Evolutionary conservation across 2,329 filamentous ascomycete genomes (phyloP).

Genomic region (Fusarium heterosporum): DNA sequence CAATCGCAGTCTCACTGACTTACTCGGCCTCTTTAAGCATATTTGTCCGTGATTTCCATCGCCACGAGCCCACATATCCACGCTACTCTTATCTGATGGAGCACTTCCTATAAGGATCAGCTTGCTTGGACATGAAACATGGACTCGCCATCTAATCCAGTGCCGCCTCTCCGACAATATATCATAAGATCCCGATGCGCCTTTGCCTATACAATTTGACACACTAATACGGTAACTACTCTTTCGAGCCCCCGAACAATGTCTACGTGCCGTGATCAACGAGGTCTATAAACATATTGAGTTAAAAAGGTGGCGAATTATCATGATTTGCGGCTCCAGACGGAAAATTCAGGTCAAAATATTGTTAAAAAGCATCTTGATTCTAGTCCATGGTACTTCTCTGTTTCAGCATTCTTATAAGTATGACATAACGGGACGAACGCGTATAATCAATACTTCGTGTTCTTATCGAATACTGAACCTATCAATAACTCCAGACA

Average conservation of each 20-base stretch:
- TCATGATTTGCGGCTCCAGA: too few species aligned
- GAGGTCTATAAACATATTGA: too few species aligned
- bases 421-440: neutral
- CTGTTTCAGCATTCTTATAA: neutral
- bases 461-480: constrained; percentile 12
- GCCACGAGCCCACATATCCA: neutral
- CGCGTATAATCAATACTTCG: constrained; percentile 4
- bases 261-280: too few species aligned
- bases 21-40: neutral
- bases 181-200: too few species aligned
- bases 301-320: too few species aligned
- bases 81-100: neutral
- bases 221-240: too few species aligned
- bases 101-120: neutral
- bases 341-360: too few species aligned
- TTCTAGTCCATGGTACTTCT: too few species aligned
- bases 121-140: neutral
- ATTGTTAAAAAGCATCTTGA: too few species aligned
- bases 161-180: neutral
- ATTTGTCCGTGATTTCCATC: neutral
- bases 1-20: neutral
- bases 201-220: too few species aligned
- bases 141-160: neutral
- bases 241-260: too few species aligned
- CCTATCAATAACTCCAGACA: constrained; percentile 23